Conservation (phyloP, 2,329 filamentous ascomycete genomes). For the Gnomoniopsis sp. region DNA sequence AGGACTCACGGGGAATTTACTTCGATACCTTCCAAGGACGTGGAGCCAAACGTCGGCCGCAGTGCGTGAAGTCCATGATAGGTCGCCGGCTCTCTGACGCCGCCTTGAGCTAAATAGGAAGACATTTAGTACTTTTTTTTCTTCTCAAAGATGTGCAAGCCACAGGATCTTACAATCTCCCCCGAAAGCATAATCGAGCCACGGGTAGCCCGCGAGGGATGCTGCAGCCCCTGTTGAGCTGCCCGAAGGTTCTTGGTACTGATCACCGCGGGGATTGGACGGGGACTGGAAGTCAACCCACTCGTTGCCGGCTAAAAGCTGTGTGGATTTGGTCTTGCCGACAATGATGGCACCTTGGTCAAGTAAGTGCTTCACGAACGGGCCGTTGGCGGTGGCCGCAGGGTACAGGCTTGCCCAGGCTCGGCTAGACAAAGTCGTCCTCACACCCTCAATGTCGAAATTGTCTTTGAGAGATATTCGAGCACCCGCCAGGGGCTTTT, state of each 20-base stretch:
- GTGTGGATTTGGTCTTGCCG: conserved; percentile 50
- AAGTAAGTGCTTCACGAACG: conserved; percentile 52
- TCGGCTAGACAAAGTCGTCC: conserved; percentile 54
- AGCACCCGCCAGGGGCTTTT: conserved; percentile 33
- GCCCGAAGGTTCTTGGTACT: conserved; percentile 22
- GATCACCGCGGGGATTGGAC: conserved; percentile 28
- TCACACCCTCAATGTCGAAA: conserved; percentile 42
- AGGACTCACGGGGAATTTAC: conserved; percentile 12
- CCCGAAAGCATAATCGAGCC: conserved; percentile 24
- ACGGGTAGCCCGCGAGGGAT: conserved; percentile 22
- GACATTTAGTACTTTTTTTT: neutral
- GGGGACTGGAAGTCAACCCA: conserved; percentile 26
- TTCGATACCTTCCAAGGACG: conserved; percentile 4
- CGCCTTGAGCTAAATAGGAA: conserved; percentile 1
- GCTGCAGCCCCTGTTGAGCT: conserved; percentile 22
- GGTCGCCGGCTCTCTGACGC: conserved; percentile 7
- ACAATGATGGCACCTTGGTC: conserved; percentile 56
- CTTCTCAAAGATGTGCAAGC: conserved; percentile 23
- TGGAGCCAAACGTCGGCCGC: conserved; percentile 5
- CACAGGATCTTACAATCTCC: conserved; percentile 28
- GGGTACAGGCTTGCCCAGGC: conserved; percentile 54
- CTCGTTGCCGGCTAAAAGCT: conserved; percentile 30
- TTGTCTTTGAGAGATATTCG: conserved; percentile 35
- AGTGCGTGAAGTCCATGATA: conserved; percentile 14
- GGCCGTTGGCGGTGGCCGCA: conserved; percentile 40